These are phyloP conservation scores for Glycine soja DNA, from an alignment of 306 rosid species.

Conservation along the genomic window DNA sequence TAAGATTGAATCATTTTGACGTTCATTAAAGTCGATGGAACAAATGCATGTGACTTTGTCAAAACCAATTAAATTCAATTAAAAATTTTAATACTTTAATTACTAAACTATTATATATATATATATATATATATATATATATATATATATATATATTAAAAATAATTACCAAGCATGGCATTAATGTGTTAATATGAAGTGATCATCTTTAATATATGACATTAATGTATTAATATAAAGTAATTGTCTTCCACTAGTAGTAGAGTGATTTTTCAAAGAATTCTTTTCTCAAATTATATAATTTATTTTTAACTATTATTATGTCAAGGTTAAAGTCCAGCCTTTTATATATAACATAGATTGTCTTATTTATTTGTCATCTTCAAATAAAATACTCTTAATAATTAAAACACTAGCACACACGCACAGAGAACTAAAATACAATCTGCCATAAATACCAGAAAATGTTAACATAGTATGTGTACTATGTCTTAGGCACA, in stretches of 20 bases:
- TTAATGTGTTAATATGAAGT: no score
- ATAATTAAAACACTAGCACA: not conserved
- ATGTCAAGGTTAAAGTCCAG: not conserved
- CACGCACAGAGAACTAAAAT: constrained; percentile 3
- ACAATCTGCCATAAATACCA: not conserved
- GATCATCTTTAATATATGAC: not conserved
- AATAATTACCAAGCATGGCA: not conserved
- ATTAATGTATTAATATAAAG: not conserved
- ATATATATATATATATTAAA: not conserved
- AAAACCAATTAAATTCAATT: not conserved
- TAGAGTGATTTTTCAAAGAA: no score
- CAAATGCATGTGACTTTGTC: not conserved
- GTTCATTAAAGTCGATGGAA: not conserved
- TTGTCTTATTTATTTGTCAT: constrained; percentile 12
- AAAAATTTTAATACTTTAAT: not conserved
- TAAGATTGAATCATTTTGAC: not conserved
- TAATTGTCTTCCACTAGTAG: not conserved
- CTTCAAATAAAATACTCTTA: not conserved
- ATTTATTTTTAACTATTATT: not conserved
- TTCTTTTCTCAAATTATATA: not conserved
- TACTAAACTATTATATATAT: not conserved
- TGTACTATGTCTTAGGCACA: constrained; percentile 7
- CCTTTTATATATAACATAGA: no score
- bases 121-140: not conserved
- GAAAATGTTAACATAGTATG: not conserved